Base-by-base conservation (phyloP, 2,329 filamentous ascomycete genomes). In the Ceratocystis colombiana region DNA sequence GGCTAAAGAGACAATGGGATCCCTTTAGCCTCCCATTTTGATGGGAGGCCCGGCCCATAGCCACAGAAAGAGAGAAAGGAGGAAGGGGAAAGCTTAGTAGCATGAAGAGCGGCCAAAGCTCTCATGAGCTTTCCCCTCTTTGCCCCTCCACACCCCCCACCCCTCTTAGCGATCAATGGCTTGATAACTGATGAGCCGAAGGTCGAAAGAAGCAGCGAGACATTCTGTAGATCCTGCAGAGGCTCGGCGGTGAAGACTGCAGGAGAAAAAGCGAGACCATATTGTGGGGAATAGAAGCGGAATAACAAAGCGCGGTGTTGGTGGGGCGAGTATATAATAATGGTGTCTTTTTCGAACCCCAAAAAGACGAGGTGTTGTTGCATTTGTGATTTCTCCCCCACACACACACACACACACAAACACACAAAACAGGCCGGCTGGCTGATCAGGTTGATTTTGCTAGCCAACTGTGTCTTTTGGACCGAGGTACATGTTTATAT, bases 161-260 rank as follows among this genome's bases (percentile, higher is more conserved):
- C 3, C 17, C 46, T 50, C 46, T 50, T 37, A 37, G 33, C 8
- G 33, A 37, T 37, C 33, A 37, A 37, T 37, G 33, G 10, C 8
- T 37, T 37, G 33, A 37, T 37, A 5, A 30, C 15, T 57, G 53
- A 8, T 17, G 25, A 28, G 30, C 53, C 7, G 53, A 57, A 57
- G 22, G 53, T 57, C 22, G 15, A 57, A 28, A 57, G 53, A 57
- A 57, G 25, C 22, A 50, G 53, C 53, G 8, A 57, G 22, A 57
- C 53, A 57, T 57, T 57, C 53, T 57, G 53, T 57, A 57, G 22
- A 57, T 28, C 22, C 53, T 57, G 53, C 22, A 30, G 53, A 57
- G 53, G 53, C 30, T 57, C 53, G 53, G 53, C 53, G 53, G 53
- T 57, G 53, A 57, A 57, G 53, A 30, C 22, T 57, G 53, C 53